Conservation (phyloP, 2,329 filamentous ascomycete genomes). For the Fusarium burgessii region DNA sequence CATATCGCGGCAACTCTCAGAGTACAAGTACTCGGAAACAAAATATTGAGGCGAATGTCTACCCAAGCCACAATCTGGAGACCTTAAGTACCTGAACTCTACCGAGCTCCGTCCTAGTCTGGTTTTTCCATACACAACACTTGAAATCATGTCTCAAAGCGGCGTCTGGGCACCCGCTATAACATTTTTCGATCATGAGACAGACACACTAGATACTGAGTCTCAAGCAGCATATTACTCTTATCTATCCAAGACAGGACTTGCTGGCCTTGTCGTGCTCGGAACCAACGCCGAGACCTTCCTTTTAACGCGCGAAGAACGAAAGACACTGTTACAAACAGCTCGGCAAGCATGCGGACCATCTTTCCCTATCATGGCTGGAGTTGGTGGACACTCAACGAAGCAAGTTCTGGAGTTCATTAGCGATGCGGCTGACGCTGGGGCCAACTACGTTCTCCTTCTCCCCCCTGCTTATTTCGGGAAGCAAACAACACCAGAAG, state of each 20-base stretch:
- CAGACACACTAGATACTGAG: constrained; percentile 61
- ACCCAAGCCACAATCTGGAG: neutral
- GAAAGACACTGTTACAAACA: constrained; percentile 65
- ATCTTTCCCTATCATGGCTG: constrained; percentile 86
- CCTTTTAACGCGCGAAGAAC: constrained; percentile 68
- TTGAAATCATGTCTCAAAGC: constrained; percentile 27
- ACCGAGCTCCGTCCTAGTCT: neutral
- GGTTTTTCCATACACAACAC: neutral
- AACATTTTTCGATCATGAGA: constrained; percentile 64
- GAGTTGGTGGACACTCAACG: constrained; percentile 73
- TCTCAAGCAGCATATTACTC: constrained; percentile 63
- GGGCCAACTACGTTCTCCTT: constrained; percentile 71
- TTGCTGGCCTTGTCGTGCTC: constrained; percentile 65
- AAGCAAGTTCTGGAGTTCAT: constrained; percentile 72
- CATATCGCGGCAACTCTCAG: neutral
- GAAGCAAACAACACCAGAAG: constrained; percentile 68
- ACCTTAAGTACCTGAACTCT: constrained; percentile 37
- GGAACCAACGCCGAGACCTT: constrained; percentile 69
- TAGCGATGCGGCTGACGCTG: constrained; percentile 69
- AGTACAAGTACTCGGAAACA: neutral
- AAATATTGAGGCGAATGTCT: neutral
- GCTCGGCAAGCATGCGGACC: constrained; percentile 83
- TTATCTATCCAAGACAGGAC: constrained; percentile 62
- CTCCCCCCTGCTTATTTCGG: constrained; percentile 74
- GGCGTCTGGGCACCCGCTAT: constrained; percentile 65